These are phyloP conservation scores for Hymenoscyphus albidus DNA, from an alignment of 2,329 filamentous ascomycete species.

Conservation along the genomic window DNA sequence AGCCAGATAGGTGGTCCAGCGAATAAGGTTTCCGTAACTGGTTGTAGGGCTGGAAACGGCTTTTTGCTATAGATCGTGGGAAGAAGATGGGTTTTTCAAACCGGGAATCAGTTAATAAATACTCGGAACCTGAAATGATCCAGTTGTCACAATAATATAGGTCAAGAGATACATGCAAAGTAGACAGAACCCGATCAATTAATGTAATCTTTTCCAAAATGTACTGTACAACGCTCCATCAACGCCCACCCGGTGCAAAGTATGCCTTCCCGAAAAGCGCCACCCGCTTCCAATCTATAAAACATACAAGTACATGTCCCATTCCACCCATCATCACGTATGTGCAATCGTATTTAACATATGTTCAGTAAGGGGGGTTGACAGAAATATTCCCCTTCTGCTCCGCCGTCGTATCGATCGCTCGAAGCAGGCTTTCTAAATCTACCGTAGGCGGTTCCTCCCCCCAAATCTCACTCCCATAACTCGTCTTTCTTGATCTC, in stretches of 20 bases:
- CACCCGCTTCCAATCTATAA: conserved; percentile 5
- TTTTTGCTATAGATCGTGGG: background rate
- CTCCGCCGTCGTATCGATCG: conserved; percentile 29
- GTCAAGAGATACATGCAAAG: background rate
- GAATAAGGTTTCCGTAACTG: background rate
- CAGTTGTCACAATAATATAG: background rate
- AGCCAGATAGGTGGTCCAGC: background rate
- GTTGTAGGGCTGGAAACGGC: background rate
- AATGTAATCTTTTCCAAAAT: background rate
- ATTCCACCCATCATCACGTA: conserved; percentile 1
- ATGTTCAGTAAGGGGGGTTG: conserved; percentile 33
- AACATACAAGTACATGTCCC: conserved; percentile 1
- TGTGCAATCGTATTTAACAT: conserved; percentile 8
- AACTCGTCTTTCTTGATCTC: conserved; percentile 21
- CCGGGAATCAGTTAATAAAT: too few species aligned
- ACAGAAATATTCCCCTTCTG: conserved; percentile 25
- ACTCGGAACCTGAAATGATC: too few species aligned
- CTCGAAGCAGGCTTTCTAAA: conserved; percentile 32
- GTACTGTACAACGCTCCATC: background rate
- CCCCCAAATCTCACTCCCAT: conserved; percentile 25
- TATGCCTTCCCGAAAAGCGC: background rate
- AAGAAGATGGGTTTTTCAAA: background rate
- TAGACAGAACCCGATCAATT: background rate
- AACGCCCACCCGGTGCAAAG: background rate
- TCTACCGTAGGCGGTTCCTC: conserved; percentile 25